Evolutionary conservation across 2,329 filamentous ascomycete species (phyloP).

Genomic region (Falciphora oryzae): DNA sequence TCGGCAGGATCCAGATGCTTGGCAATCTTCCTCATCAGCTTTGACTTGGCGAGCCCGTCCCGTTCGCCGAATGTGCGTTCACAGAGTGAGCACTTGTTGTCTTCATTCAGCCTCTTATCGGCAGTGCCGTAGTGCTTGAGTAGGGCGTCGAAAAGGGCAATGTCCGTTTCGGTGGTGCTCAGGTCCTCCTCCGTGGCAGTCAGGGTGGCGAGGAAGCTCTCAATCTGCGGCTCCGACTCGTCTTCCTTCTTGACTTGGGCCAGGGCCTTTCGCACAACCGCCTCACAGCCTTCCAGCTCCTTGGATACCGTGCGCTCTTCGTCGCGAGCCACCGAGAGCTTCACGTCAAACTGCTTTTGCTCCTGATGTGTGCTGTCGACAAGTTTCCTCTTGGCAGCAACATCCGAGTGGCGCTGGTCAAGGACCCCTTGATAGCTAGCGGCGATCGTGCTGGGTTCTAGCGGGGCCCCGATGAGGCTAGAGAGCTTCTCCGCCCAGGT

Average conservation of each 20-base stretch:
- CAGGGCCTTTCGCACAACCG: slow-evolving; percentile 46
- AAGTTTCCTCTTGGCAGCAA: slow-evolving; percentile 61
- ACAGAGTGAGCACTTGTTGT: slow-evolving; percentile 74
- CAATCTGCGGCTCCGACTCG: slow-evolving; percentile 30
- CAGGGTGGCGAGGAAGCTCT: slow-evolving; percentile 49
- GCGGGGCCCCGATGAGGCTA: slow-evolving; percentile 56
- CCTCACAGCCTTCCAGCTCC: slow-evolving; percentile 57
- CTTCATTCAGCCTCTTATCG: slow-evolving; percentile 56
- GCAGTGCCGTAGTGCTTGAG: slow-evolving; percentile 67
- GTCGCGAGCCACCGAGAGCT: slow-evolving; percentile 60
- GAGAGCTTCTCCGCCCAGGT: slow-evolving; percentile 70
- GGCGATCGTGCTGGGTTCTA: slow-evolving; percentile 67
- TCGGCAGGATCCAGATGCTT: slow-evolving; percentile 56
- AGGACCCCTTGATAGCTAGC: slow-evolving; percentile 60
- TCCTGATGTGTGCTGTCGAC: slow-evolving; percentile 68
- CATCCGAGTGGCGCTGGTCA: slow-evolving; percentile 47
- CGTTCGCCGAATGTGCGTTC: slow-evolving; percentile 58
- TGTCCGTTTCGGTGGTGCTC: slow-evolving; percentile 57
- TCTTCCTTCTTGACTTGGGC: slow-evolving; percentile 19
- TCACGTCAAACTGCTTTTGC: slow-evolving; percentile 70
- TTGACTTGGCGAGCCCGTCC: slow-evolving; percentile 52
- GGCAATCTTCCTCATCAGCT: slow-evolving; percentile 61
- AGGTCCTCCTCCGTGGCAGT: slow-evolving; percentile 47
- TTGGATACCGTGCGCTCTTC: slow-evolving; percentile 57
- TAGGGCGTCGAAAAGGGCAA: slow-evolving; percentile 63